Evolutionary conservation across 2,329 filamentous ascomycete genomes (phyloP), one percentile per base, ranked within the genome.

Genomic region (Colletotrichum echinochloae): DNA sequence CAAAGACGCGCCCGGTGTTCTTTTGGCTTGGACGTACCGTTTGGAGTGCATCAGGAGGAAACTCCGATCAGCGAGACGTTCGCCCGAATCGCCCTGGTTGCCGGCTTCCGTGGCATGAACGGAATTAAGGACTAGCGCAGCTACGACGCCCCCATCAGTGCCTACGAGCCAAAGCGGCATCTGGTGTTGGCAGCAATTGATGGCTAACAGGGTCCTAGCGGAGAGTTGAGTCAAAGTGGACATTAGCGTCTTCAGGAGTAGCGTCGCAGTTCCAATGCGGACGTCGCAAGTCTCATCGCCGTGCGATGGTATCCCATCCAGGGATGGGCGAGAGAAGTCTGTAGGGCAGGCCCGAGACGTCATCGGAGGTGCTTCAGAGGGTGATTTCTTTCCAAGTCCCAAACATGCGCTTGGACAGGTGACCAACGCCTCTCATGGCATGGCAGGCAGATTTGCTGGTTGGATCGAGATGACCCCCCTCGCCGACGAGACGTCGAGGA

Each of bases 141-240:
- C 35, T 39, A 54, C 44, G 60, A 54, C 37, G 52, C 52, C 54
- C 18, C 18, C 54, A 28, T 20, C 30, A 64, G 54, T 37, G 46
- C 46, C n/a, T 18, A 18, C 8, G 48, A 46, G 64, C 57, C 68
- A 68, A 71, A 68, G 68, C 68, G 68, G 44, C 52, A 61, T 39
- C 46, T 18, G 52, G 64, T 35, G 59, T 37, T 39, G 52, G 44
- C 68, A 46, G 57, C 23, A 26, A 35, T 35, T 16, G 23, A 46
- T 30, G 49, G 68, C 64, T 48, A 52, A 2, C n/a, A 62, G 37
- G 41, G 65, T 33, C 33, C 44, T 52, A 52, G 67, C 35, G 41
- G 51, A 5, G 52, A 52, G 68, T 71, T 65, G 46, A 52, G 68
- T 71, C 68, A 67, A 63, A 59, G 68, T 57, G 64, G 12, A 46